phyloP scores from a whole-genome alignment of 2,329 filamentous ascomycete genomes.

The Calonectria hongkongensis region DNA sequence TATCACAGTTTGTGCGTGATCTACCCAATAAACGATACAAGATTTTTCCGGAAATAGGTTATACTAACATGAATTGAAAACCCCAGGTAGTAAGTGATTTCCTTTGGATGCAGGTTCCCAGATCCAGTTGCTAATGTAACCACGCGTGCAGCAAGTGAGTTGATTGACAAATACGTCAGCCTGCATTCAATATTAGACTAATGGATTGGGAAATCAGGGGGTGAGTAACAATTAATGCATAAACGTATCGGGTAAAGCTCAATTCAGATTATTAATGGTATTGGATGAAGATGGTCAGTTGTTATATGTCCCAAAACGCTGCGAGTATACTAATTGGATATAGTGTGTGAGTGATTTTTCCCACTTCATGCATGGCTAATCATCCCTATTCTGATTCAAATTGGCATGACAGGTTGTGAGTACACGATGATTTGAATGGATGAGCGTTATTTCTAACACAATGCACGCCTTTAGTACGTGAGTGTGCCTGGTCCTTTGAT shows the following conservation, averaged over 20 bases:
- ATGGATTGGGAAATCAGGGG: neutral
- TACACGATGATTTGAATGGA: neutral
- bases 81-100: neutral
- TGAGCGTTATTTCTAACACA: neutral
- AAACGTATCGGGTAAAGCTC: neutral
- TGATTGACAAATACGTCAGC: neutral
- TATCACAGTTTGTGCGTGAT: slow-evolving; percentile 7
- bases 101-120: neutral
- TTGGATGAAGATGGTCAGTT: slow-evolving; percentile 9
- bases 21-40: neutral
- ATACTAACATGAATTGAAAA: neutral
- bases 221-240: slow-evolving; percentile 10
- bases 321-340: neutral
- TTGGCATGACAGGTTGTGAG: slow-evolving; percentile 4
- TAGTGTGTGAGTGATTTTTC: slow-evolving; percentile 5
- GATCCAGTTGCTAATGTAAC: neutral
- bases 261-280: neutral
- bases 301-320: too few species aligned
- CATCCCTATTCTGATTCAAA: slow-evolving; percentile 5
- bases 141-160: slow-evolving; percentile 13
- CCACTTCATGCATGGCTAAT: neutral
- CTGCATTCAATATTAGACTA: neutral
- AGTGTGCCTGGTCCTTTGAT: neutral
- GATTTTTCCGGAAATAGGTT: neutral
- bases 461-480: neutral